These are phyloP conservation scores for Endotrypanum monterogeii DNA, from an alignment of 208 protist species.

Conservation along the genomic window DNA sequence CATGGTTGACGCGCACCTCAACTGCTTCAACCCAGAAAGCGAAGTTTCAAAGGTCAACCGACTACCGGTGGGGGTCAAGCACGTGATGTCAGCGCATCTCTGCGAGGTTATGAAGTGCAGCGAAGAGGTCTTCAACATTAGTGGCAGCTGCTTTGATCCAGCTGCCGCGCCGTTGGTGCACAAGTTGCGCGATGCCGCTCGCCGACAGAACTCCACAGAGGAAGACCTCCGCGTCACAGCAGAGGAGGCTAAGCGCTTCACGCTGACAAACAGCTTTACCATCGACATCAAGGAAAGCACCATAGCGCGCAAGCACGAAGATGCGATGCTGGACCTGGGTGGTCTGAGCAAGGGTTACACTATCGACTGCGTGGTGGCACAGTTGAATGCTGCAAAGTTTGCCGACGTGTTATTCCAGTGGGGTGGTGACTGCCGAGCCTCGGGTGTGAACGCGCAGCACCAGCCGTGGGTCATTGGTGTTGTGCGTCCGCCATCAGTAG, in stretches of 20 bases:
- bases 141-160: conserved; percentile 57
- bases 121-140: conserved; percentile 40
- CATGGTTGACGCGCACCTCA: conserved; percentile 69
- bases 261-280: conserved; percentile 42
- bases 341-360: conserved; percentile 67
- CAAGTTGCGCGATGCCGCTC: conserved; percentile 30
- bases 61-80: conserved; percentile 37
- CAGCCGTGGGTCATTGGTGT: conserved; percentile 57
- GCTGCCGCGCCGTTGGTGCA: conserved; percentile 36
- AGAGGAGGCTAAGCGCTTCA: conserved; percentile 31
- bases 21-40: conserved; percentile 67
- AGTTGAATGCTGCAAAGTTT: conserved; percentile 37
- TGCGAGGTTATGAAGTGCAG: conserved; percentile 48
- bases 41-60: conserved; percentile 53
- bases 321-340: conserved; percentile 56
- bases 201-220: conserved; percentile 11
- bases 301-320: conserved; percentile 48
- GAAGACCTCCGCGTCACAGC: conserved; percentile 26
- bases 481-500: conserved; percentile 45
- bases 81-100: conserved; percentile 57
- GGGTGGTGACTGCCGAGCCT: conserved; percentile 54
- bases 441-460: conserved; percentile 40
- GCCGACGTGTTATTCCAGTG: conserved; percentile 58
- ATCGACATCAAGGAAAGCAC: conserved; percentile 44
- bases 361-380: conserved; percentile 56